Evolutionary conservation across 371 early-diverging fungal genomes (phyloP).

Genomic region (Rhizopus sp.): DNA sequence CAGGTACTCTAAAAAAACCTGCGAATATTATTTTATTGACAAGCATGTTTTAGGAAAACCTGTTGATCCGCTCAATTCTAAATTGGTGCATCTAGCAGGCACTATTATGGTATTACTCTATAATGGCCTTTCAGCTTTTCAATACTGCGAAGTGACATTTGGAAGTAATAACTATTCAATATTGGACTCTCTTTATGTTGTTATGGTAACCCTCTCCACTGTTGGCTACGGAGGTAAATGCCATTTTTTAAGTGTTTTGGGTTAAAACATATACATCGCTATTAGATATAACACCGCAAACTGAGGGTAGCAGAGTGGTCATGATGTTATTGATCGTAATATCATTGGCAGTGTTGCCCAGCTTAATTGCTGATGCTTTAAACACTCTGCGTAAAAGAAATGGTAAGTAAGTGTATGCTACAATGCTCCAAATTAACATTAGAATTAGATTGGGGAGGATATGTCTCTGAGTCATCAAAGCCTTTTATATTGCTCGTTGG

Average conservation of each 20-base stretch:
- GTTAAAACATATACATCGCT: background rate
- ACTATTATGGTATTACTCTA: constrained; percentile 68
- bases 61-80: constrained; percentile 60
- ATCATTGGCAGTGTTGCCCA: constrained; percentile 65
- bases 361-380: constrained; percentile 55
- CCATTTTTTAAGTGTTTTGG: background rate
- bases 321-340: constrained; percentile 72
- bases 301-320: constrained; percentile 61
- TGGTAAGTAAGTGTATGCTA: constrained; percentile 26
- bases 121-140: constrained; percentile 70
- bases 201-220: constrained; percentile 70
- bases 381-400: constrained; percentile 58
- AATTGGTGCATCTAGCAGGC: constrained; percentile 61
- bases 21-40: background rate
- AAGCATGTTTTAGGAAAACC: constrained; percentile 34
- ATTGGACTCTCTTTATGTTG: constrained; percentile 59
- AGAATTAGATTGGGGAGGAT: constrained; percentile 42
- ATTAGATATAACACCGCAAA: constrained; percentile 68
- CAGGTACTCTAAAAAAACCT: constrained; percentile 21
- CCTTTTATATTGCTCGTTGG: constrained; percentile 70
- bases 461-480: constrained; percentile 44
- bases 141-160: constrained; percentile 69
- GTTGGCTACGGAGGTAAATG: constrained; percentile 74
- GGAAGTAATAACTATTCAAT: constrained; percentile 50
- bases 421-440: no score